Conservation (phyloP, 1,284 basidiomycete species). For the Rhodotorula sp. region DNA sequence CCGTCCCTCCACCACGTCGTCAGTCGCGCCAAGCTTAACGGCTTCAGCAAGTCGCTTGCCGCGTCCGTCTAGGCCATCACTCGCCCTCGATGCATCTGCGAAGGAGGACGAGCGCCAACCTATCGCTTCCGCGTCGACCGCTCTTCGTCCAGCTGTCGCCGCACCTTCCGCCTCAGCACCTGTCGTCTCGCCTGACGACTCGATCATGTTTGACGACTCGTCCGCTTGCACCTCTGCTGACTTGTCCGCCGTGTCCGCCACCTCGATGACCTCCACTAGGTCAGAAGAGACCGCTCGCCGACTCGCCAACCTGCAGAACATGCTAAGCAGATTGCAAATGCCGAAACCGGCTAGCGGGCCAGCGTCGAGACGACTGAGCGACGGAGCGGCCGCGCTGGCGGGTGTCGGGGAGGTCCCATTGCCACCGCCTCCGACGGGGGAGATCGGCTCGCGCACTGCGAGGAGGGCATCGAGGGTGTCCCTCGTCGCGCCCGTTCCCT, state of each 20-base stretch:
- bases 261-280: constrained; percentile 12
- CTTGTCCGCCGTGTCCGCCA: constrained; percentile 7
- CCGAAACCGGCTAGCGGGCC: background rate
- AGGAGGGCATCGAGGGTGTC: background rate
- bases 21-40: no score
- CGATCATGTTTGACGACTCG: background rate
- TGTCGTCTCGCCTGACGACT: background rate
- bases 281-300: constrained; percentile 39
- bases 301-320: constrained; percentile 40
- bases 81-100: background rate
- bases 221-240: background rate
- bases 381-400: no score
- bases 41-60: no score
- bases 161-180: no score
- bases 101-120: no score
- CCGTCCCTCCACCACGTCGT: no score
- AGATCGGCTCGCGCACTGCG: background rate
- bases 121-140: background rate
- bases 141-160: background rate
- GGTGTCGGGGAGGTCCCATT: constrained; percentile 13
- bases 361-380: background rate
- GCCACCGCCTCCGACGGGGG: constrained; percentile 1
- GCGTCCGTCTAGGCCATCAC: no score
- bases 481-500: background rate
- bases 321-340: constrained; percentile 39